A percentile compares a stretch with the other conserved stretches of the same genome.
Conservation (phyloP, 2,329 filamentous ascomycete genomes). For the Hymenoscyphus infarciens region DNA sequence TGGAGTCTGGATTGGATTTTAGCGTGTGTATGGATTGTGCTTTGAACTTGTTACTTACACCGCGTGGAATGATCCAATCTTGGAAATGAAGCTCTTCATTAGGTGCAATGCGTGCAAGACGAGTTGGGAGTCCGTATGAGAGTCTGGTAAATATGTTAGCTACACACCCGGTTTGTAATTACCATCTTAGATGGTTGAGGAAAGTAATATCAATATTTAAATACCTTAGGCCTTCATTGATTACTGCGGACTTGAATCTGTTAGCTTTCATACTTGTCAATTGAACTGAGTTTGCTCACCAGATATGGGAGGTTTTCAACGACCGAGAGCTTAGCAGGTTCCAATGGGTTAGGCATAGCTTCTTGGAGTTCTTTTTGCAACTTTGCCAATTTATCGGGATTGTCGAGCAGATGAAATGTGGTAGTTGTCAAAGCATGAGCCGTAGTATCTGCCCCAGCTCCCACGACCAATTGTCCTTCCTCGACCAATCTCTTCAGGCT, state of each 20-base stretch:
- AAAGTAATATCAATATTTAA: not conserved
- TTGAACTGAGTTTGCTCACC: not conserved
- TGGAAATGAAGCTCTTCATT: conserved; percentile 23
- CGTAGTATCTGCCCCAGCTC: conserved; percentile 17
- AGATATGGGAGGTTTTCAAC: conserved; percentile 30
- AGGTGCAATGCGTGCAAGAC: conserved; percentile 31
- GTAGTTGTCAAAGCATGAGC: conserved; percentile 12
- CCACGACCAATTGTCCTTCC: conserved; percentile 17
- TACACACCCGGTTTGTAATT: not conserved
- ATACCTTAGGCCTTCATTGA: conserved; percentile 21
- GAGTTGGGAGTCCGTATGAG: conserved; percentile 30
- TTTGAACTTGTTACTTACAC: conserved; percentile 19
- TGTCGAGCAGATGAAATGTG: conserved; percentile 13
- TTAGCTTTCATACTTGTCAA: not conserved
- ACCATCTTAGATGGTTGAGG: not conserved
- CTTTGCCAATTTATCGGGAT: conserved; percentile 20
- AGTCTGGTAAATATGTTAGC: conserved; percentile 10
- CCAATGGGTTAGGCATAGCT: conserved; percentile 17
- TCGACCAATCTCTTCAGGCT: conserved; percentile 12
- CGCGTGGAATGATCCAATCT: conserved; percentile 26
- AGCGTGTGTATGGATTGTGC: not conserved
- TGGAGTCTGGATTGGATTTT: conserved; percentile 16
- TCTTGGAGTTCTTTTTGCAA: conserved; percentile 19
- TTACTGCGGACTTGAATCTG: conserved; percentile 11
- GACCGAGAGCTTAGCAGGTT: conserved; percentile 15